Evolutionary conservation across 2,329 filamentous ascomycete genomes (phyloP).

Genomic region (Colletotrichum phormii): DNA sequence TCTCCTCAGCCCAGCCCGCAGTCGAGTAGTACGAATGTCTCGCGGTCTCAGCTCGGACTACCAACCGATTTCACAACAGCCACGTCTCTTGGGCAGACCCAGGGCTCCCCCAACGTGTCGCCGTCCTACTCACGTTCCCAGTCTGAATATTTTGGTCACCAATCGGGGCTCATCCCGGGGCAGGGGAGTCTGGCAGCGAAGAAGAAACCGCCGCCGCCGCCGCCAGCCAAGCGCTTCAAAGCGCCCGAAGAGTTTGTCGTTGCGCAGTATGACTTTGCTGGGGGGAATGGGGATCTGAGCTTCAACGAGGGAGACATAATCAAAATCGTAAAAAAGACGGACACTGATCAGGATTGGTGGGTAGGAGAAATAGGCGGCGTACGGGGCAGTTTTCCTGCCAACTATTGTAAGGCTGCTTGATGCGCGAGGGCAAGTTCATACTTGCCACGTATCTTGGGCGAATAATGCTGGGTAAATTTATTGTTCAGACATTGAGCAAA

Average conservation of each 20-base stretch:
- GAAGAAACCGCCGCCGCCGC: constrained; percentile 83
- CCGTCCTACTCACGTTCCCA: constrained; percentile 36
- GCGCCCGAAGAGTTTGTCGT: constrained; percentile 69
- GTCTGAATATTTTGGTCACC: constrained; percentile 47
- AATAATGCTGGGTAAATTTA: neutral
- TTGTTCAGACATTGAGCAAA: neutral
- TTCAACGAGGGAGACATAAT: constrained; percentile 85
- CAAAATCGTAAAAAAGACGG: constrained; percentile 80
- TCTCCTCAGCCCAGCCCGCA: constrained; percentile 45
- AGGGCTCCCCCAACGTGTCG: constrained; percentile 44
- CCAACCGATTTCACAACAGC: constrained; percentile 60
- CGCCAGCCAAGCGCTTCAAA: constrained; percentile 70
- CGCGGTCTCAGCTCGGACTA: constrained; percentile 46
- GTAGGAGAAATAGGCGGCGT: constrained; percentile 78
- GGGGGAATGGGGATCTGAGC: constrained; percentile 78
- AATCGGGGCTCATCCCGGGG: constrained; percentile 37
- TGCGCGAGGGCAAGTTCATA: neutral
- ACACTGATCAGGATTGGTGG: constrained; percentile 89
- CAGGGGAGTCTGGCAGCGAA: constrained; percentile 54
- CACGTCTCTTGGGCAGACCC: constrained; percentile 51
- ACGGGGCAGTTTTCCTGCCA: constrained; percentile 82
- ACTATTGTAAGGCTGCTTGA: constrained; percentile 72
- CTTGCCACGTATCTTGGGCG: neutral
- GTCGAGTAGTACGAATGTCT: constrained; percentile 41
- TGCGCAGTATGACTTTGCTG: constrained; percentile 80